These are phyloP conservation scores for Schoenoplectus triqueter DNA, from an alignment of 202 grass and related monocot species.

Conservation along the genomic window DNA sequence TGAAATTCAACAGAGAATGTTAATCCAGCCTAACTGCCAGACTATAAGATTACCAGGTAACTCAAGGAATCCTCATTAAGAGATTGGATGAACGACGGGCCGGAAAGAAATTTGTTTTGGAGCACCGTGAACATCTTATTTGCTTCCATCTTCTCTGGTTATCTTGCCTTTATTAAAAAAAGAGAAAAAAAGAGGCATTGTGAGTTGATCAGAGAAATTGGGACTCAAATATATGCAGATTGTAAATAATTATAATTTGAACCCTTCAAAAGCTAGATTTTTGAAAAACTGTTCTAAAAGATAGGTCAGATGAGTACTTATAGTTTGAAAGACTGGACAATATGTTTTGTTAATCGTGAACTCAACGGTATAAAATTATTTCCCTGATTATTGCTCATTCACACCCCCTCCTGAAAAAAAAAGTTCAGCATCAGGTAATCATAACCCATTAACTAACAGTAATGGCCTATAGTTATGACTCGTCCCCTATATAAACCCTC, in stretches of 20 bases:
- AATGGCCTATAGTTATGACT: too few species aligned
- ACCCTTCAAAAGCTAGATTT: background rate
- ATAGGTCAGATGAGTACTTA: background rate
- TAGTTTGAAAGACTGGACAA: too few species aligned
- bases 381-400: too few species aligned
- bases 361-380: too few species aligned
- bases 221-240: background rate
- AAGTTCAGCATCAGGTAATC: too few species aligned
- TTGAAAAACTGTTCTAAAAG: background rate
- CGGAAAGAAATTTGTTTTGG: background rate
- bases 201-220: background rate
- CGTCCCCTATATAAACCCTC: too few species aligned
- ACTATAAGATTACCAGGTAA: slow-evolving; percentile 12
- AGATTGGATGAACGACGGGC: background rate
- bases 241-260: background rate
- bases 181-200: background rate
- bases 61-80: background rate
- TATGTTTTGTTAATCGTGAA: background rate
- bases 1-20: background rate
- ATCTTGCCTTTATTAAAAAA: background rate
- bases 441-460: too few species aligned
- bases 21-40: background rate
- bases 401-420: too few species aligned
- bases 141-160: slow-evolving; percentile 2
- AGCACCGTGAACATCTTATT: background rate